Evolutionary conservation across 352 stramenopile species (phyloP).

Genomic region (Aphanomyces euteiches): DNA sequence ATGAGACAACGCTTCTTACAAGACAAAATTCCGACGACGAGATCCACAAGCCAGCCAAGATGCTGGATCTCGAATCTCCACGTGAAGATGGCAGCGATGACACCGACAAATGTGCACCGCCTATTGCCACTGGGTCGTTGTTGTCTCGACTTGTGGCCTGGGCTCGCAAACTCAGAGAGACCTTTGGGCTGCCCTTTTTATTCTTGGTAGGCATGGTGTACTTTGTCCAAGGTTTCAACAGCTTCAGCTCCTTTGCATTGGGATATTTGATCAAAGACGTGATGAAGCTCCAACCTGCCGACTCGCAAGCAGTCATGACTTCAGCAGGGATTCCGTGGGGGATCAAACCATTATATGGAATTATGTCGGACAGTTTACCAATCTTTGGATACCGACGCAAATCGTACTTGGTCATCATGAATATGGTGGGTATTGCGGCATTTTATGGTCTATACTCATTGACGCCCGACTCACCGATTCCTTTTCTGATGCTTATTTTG

Average conservation of each 20-base stretch:
- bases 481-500: conserved; percentile 53
- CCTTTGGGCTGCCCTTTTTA: conserved; percentile 69
- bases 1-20: background rate
- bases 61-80: background rate
- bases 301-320: conserved; percentile 90
- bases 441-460: conserved; percentile 61
- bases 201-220: conserved; percentile 84
- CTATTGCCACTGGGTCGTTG: background rate
- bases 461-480: conserved; percentile 48
- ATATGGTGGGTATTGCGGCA: conserved; percentile 52
- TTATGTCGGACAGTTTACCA: conserved; percentile 92
- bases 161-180: conserved; percentile 48
- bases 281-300: conserved; percentile 89
- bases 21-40: background rate
- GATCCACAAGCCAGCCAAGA: background rate
- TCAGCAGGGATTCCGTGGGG: conserved; percentile 94
- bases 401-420: conserved; percentile 92
- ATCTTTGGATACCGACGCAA: conserved; percentile 93
- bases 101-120: background rate
- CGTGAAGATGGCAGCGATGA: background rate
- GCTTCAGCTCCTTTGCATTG: conserved; percentile 87
- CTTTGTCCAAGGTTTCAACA: conserved; percentile 92
- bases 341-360: conserved; percentile 95
- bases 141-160: conserved; percentile 32
- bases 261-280: conserved; percentile 98